phyloP scores from a whole-genome alignment of 176 grass and related monocot genomes.

The bread wheat (Triticum aestivum) region DNA sequence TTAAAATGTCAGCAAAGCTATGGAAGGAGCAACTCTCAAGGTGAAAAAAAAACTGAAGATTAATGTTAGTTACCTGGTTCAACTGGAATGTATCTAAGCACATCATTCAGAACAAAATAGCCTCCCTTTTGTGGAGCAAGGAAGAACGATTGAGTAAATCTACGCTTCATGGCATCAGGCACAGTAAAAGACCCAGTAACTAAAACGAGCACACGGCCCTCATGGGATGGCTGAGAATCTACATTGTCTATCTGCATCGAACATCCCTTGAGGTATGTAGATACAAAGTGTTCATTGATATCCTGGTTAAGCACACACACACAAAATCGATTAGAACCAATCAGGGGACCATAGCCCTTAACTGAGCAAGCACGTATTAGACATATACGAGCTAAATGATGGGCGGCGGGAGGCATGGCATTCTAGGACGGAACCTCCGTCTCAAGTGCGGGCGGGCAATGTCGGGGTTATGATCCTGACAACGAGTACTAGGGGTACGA shows the following conservation, averaged over 20 bases:
- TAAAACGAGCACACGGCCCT: slow-evolving; percentile 50
- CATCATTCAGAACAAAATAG: slow-evolving; percentile 82
- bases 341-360: neutral
- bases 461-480: too few species aligned
- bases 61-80: slow-evolving; percentile 29
- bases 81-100: slow-evolving; percentile 48
- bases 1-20: slow-evolving; percentile 6
- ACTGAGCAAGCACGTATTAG: too few species aligned
- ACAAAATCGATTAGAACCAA: neutral
- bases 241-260: slow-evolving; percentile 60
- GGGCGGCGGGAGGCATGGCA: too few species aligned
- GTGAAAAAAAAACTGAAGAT: neutral
- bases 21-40: neutral
- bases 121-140: slow-evolving; percentile 81
- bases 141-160: slow-evolving; percentile 83
- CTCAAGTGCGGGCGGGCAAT: too few species aligned
- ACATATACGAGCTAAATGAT: too few species aligned
- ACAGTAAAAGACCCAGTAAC: slow-evolving; percentile 52
- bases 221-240: slow-evolving; percentile 56
- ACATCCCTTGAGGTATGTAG: slow-evolving; percentile 43
- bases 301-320: slow-evolving; percentile 42
- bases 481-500: too few species aligned
- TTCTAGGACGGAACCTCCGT: too few species aligned
- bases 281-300: slow-evolving; percentile 55
- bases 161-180: slow-evolving; percentile 27